Percentiles rank a stretch among this genome's conserved stretches.
phyloP scores from a whole-genome alignment of 2,329 filamentous ascomycete species.

The Fusarium paranaense region DNA sequence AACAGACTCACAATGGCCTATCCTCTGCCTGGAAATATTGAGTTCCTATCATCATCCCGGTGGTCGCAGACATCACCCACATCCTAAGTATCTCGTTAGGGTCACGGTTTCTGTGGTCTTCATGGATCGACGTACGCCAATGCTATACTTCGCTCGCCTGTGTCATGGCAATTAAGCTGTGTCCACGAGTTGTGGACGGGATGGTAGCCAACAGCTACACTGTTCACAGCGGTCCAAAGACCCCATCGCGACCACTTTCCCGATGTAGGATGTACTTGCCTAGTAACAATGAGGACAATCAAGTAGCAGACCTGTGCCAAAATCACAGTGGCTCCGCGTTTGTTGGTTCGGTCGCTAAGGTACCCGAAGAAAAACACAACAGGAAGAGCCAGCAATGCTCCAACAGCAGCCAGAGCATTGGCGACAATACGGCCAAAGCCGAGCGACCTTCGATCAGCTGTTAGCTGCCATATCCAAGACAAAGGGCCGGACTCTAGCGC shows the following conservation, averaged over 20 bases:
- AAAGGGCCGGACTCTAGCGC: neutral
- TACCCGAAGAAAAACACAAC: slow-evolving; percentile 61
- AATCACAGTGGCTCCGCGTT: slow-evolving; percentile 23
- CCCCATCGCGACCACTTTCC: slow-evolving; percentile 62
- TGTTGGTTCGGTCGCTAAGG: slow-evolving; percentile 58
- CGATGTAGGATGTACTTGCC: slow-evolving; percentile 48
- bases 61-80: slow-evolving; percentile 64
- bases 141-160: slow-evolving; percentile 47
- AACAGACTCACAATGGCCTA: slow-evolving; percentile 50
- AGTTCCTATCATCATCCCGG: slow-evolving; percentile 62
- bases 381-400: slow-evolving; percentile 55
- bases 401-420: slow-evolving; percentile 58
- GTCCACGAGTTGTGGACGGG: slow-evolving; percentile 65
- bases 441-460: slow-evolving; percentile 47
- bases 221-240: slow-evolving; percentile 64
- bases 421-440: slow-evolving; percentile 59
- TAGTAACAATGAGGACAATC: neutral
- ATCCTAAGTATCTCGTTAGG: slow-evolving; percentile 37
- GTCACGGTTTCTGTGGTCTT: neutral
- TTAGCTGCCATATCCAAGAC: neutral
- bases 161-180: slow-evolving; percentile 61
- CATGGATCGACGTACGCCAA: slow-evolving; percentile 54
- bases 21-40: slow-evolving; percentile 60
- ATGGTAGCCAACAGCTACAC: slow-evolving; percentile 64
- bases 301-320: slow-evolving; percentile 12